Conservation (phyloP, 202 grass and related monocot species). For the Brachypodium distachyon region DNA sequence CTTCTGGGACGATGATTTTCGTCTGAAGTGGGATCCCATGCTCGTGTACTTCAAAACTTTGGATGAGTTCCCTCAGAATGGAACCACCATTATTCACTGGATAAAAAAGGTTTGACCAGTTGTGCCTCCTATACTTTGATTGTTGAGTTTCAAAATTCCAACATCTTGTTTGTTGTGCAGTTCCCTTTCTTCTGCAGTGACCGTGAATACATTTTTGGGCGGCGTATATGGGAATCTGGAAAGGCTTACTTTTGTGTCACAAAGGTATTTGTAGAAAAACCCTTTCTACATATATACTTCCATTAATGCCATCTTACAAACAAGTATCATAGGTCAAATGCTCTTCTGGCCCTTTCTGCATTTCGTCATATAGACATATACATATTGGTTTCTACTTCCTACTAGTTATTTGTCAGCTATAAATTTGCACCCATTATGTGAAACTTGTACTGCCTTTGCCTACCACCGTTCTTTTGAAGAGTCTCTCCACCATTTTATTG, state of each 20-base stretch:
- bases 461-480: not conserved
- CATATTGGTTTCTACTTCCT: not conserved
- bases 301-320: not conserved
- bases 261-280: slow-evolving; percentile 41
- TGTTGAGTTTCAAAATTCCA: slow-evolving; percentile 19
- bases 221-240: slow-evolving; percentile 85
- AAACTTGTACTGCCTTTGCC: not conserved
- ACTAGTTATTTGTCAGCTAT: not conserved
- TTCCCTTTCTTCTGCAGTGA: slow-evolving; percentile 99
- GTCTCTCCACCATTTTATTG: not conserved
- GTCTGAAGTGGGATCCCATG: slow-evolving; percentile 93
- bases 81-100: slow-evolving; percentile 82
- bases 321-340: not conserved
- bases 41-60: slow-evolving; percentile 67
- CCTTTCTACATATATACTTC: not conserved
- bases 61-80: slow-evolving; percentile 78
- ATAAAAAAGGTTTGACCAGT: slow-evolving; percentile 77
- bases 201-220: slow-evolving; percentile 94
- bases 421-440: not conserved
- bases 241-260: slow-evolving; percentile 89
- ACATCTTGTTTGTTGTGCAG: slow-evolving; percentile 43
- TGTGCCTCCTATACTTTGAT: not conserved
- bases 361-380: not conserved
- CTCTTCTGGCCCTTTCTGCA: not conserved
- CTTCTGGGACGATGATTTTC: slow-evolving; percentile 97